Evolutionary conservation across 345 rosid genomes (phyloP), one percentile per base, ranked within the genome.

Genomic region (Brassica nigra): DNA sequence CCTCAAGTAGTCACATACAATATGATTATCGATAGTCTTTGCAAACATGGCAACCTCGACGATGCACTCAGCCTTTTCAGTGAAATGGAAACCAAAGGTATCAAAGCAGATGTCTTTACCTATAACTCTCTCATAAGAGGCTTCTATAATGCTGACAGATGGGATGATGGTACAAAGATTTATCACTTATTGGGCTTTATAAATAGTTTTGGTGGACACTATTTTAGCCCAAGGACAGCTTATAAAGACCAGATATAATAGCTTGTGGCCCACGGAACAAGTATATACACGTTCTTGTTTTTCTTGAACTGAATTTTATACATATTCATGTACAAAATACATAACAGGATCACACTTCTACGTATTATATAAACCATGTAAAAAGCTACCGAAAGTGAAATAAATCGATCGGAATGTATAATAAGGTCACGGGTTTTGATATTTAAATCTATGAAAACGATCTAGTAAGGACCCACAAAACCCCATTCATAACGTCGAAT

Each of bases 371-470:
- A 23, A 10, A 29, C 3, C 7, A 16, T 31, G 33, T 61, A 54
- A 57, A 66, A 57, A 58, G 61, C 47, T 2, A 36, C 15, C 27
- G 20, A 73, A 79, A 66, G 71, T 64, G 66, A 78, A 64, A 71
- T 28, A 64, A 36, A 52, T 63, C 4, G 47, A 70, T 71, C 1
- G 47, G 62, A 52, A 54, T 71, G 66, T 78, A n/a, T 9, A 33
- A 33, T 54, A 66, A 59, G 76, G 73, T 73, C 74, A 79, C 74
- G 78, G 73, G 71, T 73, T 79, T 73, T 73, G 8, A 52, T 79
- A 79, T 33, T 73, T 73, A 73, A 20, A 20, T 5, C 57, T 2
- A 37, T 37, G 77, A 71, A 49, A 54, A 54, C 10, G 61, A 54
- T 0, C 61, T 36, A 42, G 3, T 1, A 36, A 71, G 70, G 75